Conservation (phyloP, 78 protist species). For the Dictyostelium purpureum region DNA sequence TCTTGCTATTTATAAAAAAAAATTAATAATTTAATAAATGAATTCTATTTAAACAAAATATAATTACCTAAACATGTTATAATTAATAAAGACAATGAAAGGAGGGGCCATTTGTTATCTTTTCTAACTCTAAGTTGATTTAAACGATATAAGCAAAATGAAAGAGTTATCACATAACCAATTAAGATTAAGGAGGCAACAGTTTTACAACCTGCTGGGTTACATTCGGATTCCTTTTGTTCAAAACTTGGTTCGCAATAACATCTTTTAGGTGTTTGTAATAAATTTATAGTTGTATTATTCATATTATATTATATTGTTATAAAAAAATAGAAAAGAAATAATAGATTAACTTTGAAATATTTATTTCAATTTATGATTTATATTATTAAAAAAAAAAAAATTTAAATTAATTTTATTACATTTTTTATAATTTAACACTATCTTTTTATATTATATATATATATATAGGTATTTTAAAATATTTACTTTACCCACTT, state of each 20-base stretch:
- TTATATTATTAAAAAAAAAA: too few species aligned
- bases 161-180: slow-evolving; percentile 14
- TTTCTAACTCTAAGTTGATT: neutral
- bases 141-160: slow-evolving; percentile 15
- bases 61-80: slow-evolving; percentile 17
- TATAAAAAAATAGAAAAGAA: too few species aligned
- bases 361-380: too few species aligned
- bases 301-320: too few species aligned
- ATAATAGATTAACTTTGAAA: too few species aligned
- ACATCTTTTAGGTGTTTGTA: slow-evolving; percentile 32
- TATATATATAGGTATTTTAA: too few species aligned
- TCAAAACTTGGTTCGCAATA: slow-evolving; percentile 54
- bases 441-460: too few species aligned
- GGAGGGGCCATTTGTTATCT: slow-evolving; percentile 39
- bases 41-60: neutral
- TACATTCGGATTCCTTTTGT: slow-evolving; percentile 6
- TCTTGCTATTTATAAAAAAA: neutral
- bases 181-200: slow-evolving; percentile 9
- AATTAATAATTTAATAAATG: neutral
- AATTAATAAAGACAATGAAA: slow-evolving; percentile 17
- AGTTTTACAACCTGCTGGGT: slow-evolving; percentile 20
- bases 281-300: too few species aligned
- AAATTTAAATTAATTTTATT: too few species aligned
- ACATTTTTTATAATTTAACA: too few species aligned
- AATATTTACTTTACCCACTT: too few species aligned